Evolutionary conservation across 352 stramenopile species (phyloP), one percentile per base, ranked within the genome.

Genomic region (Phytophthora lateralis): DNA sequence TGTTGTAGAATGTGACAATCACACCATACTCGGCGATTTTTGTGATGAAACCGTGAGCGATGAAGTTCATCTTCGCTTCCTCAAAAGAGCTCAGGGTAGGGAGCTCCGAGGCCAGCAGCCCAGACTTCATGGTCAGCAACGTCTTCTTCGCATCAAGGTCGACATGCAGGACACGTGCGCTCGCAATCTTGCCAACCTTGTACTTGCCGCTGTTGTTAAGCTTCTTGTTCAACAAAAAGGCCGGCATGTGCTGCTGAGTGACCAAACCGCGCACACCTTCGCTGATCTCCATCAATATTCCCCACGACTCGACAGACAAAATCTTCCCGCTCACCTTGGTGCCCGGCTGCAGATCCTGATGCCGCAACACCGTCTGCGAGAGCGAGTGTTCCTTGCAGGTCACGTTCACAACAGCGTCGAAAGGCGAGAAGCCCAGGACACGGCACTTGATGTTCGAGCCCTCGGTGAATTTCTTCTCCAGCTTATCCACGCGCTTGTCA

Each of bases 1-100:
- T 93, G 68, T 98, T 97, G 83, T 96, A 98, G 66, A 99, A 99
- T 38, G 85, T 98, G 24, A 99, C 91, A 54, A 95, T 94, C 14
- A 99, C 73, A 20, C 94, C 93, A 54, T 90, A 93, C 20, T 96
- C 80, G 54, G 95, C 92, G 38, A 98, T 90, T 66, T 97, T 98
- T 15, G 93, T 98, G 53, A 99, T 89, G 70, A 97, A 98, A 12
- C 96, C 96, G 50, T 92, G 84, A 2, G 80, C 82, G 5, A 97
- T 69, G 30, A 84, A 65, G 8, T 88, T 91, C 9, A 87, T 74
- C 39, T 75, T 85, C 0, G 93, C 80, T 38, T 92, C 68, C 14
- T 85, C 69, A 62, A 86, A 97, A 15, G 80, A 86, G 34, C 82
- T 82, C 11, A 98, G 78, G 5, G 91, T 75, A 12, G 93, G 76